Conservation (phyloP, 1,284 basidiomycete species). For the Moesziomyces antarcticus region DNA sequence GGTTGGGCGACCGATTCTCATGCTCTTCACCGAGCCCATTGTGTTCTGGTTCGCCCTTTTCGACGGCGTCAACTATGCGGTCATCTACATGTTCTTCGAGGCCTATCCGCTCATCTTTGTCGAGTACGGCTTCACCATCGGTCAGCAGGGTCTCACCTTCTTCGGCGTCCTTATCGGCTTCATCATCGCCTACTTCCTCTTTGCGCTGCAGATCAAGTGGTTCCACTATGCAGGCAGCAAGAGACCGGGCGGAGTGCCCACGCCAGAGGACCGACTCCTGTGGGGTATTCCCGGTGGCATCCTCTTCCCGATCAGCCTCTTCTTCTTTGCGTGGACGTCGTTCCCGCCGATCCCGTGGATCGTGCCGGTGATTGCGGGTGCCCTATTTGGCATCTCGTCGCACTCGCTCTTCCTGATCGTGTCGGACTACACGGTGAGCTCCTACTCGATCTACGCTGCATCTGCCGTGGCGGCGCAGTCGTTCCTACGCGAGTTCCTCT, state of each 20-base stretch:
- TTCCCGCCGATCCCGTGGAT: slow-evolving; percentile 56
- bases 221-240: slow-evolving; percentile 29
- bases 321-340: slow-evolving; percentile 62
- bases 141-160: slow-evolving; percentile 53
- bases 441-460: slow-evolving; percentile 55
- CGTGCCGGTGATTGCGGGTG: slow-evolving; percentile 47
- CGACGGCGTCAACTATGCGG: slow-evolving; percentile 56
- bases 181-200: slow-evolving; percentile 41
- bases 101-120: slow-evolving; percentile 68
- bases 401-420: slow-evolving; percentile 61
- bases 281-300: slow-evolving; percentile 45
- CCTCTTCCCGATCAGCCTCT: slow-evolving; percentile 48
- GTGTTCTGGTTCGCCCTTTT: slow-evolving; percentile 62
- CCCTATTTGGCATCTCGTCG: slow-evolving; percentile 48
- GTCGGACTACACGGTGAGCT: slow-evolving; percentile 53
- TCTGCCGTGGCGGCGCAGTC: slow-evolving; percentile 57
- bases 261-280: slow-evolving; percentile 43
- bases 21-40: slow-evolving; percentile 67
- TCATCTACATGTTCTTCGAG: slow-evolving; percentile 69
- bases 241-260: slow-evolving; percentile 24
- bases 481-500: slow-evolving; percentile 51
- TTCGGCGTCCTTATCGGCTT: slow-evolving; percentile 47
- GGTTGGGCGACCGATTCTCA: slow-evolving; percentile 53
- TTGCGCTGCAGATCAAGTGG: slow-evolving; percentile 41
- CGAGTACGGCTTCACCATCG: slow-evolving; percentile 48